A percentile compares a stretch with the other conserved stretches of the same genome.
phyloP scores from a whole-genome alignment of 257 asterid species.

The Dorcoceras hygrometricum region DNA sequence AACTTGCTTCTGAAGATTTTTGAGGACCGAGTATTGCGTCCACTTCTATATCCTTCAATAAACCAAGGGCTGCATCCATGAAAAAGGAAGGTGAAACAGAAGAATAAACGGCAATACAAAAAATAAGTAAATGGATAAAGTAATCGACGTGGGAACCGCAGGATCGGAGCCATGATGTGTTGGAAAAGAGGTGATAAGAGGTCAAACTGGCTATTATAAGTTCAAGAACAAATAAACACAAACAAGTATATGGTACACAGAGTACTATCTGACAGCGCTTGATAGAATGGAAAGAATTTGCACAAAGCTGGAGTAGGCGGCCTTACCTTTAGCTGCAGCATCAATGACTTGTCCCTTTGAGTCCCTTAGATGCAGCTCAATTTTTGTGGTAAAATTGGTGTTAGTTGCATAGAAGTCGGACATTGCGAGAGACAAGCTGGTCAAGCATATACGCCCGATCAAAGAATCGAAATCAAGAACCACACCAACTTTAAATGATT shows the following conservation, averaged over 20 bases:
- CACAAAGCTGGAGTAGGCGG: background rate
- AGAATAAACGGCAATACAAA: background rate
- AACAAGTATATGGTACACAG: no score
- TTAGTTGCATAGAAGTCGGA: conserved; percentile 28
- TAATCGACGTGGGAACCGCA: background rate
- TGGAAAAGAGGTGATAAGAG: no score
- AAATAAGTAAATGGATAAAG: background rate
- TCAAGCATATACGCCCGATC: conserved; percentile 30
- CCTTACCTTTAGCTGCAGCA: conserved; percentile 27
- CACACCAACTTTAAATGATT: conserved; percentile 29
- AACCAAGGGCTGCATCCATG: conserved; percentile 21
- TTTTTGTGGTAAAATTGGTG: conserved; percentile 20
- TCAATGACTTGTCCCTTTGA: conserved; percentile 27
- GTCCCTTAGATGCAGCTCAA: conserved; percentile 28
- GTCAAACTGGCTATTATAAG: no score
- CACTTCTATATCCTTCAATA: conserved; percentile 24
- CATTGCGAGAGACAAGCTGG: conserved; percentile 26
- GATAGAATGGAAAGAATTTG: no score
- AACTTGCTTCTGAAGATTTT: conserved; percentile 26
- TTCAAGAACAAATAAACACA: no score
- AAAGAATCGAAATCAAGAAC: conserved; percentile 28
- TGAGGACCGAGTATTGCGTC: conserved; percentile 33
- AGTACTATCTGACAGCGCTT: no score
- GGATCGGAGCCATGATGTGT: background rate
- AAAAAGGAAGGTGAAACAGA: background rate